These are phyloP conservation scores for Herpotrichia juniperi DNA, from an alignment of 2,329 filamentous ascomycete genomes.

Conservation along the genomic window DNA sequence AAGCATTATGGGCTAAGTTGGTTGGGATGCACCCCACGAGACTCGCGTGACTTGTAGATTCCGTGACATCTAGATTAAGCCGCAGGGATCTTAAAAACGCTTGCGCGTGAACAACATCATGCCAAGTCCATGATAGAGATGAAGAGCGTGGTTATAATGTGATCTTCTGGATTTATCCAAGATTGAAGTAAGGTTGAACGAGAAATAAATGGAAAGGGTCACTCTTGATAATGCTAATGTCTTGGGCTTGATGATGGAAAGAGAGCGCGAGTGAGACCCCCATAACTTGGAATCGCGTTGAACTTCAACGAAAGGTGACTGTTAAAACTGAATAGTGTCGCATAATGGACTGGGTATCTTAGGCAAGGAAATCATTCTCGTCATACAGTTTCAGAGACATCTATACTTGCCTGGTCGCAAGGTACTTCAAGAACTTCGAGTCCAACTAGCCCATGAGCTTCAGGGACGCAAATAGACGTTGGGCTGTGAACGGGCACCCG, in stretches of 20 bases:
- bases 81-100: neutral
- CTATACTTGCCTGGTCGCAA: neutral
- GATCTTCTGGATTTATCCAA: neutral
- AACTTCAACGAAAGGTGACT: too few species aligned
- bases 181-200: neutral
- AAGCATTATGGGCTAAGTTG: conserved; percentile 12
- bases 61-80: conserved; percentile 4
- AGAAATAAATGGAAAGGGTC: neutral
- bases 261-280: too few species aligned
- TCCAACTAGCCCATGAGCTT: neutral
- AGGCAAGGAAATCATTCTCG: neutral
- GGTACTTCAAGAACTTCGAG: neutral
- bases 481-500: neutral
- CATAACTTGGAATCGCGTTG: too few species aligned
- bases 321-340: too few species aligned
- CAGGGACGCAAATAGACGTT: neutral
- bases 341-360: neutral
- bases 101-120: neutral
- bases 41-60: conserved; percentile 16
- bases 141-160: neutral
- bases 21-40: neutral
- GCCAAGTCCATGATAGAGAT: neutral
- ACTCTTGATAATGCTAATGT: neutral
- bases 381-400: neutral
- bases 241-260: too few species aligned